Percentiles rank a stretch among this genome's conserved stretches.
These are phyloP conservation scores for Telopea speciosissima DNA, from an alignment of 177 flowering plant genomes.

Conservation along the genomic window DNA sequence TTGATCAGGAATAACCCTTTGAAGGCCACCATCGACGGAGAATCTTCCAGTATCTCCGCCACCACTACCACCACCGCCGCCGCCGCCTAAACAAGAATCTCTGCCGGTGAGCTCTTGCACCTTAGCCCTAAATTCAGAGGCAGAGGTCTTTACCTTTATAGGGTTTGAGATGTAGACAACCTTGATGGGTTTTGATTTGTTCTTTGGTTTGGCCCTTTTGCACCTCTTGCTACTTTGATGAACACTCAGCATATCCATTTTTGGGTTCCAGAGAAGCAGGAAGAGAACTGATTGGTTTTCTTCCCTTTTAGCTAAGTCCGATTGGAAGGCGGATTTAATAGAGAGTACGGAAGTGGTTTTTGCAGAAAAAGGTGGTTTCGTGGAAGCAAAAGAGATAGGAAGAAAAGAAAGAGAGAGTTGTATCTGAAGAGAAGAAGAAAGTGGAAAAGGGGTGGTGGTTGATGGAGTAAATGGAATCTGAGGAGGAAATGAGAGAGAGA, in stretches of 20 bases:
- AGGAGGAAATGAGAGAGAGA: background rate
- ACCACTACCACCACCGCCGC: too few species aligned
- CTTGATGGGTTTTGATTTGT: conserved; percentile 24
- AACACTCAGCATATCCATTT: conserved; percentile 11
- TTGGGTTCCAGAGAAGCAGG: background rate
- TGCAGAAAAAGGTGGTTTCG: background rate
- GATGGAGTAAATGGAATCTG: background rate
- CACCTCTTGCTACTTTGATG: background rate
- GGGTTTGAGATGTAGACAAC: conserved; percentile 68
- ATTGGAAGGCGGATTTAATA: too few species aligned
- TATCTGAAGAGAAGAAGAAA: too few species aligned
- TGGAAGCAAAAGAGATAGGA: too few species aligned
- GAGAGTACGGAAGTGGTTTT: background rate
- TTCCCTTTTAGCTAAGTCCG: too few species aligned
- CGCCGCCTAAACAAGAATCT: conserved; percentile 32
- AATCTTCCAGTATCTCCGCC: conserved; percentile 19
- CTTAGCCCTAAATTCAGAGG: conserved; percentile 44
- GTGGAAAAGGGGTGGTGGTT: too few species aligned
- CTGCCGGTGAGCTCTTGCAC: conserved; percentile 63
- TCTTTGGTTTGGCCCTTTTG: conserved; percentile 13
- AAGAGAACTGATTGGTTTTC: background rate
- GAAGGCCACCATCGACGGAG: conserved; percentile 7
- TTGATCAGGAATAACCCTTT: conserved; percentile 2
- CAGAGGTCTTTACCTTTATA: conserved; percentile 50
- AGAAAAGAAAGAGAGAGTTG: too few species aligned